Conservation (phyloP, 2,329 filamentous ascomycete species). For the Biscogniauxia sp. region DNA sequence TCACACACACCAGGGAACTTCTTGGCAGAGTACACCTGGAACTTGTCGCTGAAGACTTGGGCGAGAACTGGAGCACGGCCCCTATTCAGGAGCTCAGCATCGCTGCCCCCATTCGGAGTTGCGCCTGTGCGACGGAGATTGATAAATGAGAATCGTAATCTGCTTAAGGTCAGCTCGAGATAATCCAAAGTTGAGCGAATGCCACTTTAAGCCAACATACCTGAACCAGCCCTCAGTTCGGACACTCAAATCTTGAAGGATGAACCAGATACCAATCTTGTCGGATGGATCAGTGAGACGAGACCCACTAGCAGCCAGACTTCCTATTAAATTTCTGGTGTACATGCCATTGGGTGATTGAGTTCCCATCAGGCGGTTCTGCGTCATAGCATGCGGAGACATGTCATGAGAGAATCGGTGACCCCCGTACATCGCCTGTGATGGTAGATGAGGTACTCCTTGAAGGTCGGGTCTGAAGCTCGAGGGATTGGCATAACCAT, state of each 20-base stretch:
- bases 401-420: slow-evolving; percentile 36
- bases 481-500: slow-evolving; percentile 20
- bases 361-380: slow-evolving; percentile 34
- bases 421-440: slow-evolving; percentile 30
- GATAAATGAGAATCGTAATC: slow-evolving; percentile 72
- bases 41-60: slow-evolving; percentile 80
- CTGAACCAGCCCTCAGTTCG: slow-evolving; percentile 88
- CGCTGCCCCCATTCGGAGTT: slow-evolving; percentile 35
- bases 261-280: slow-evolving; percentile 92
- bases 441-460: slow-evolving; percentile 26
- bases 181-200: not conserved
- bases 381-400: slow-evolving; percentile 35
- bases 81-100: slow-evolving; percentile 60
- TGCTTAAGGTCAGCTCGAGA: slow-evolving; percentile 28
- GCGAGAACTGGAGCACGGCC: slow-evolving; percentile 80
- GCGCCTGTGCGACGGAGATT: slow-evolving; percentile 65
- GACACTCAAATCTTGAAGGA: slow-evolving; percentile 91
- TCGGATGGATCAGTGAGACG: slow-evolving; percentile 75
- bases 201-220: slow-evolving; percentile 46
- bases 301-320: slow-evolving; percentile 83
- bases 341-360: slow-evolving; percentile 76
- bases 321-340: slow-evolving; percentile 91
- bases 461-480: slow-evolving; percentile 28
- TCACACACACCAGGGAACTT: slow-evolving; percentile 98
- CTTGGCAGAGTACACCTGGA: slow-evolving; percentile 95